Evolutionary conservation across 805 yeast genomes (phyloP), one percentile per base, ranked within the genome.

Genomic region (Yarrowia hollandica): DNA sequence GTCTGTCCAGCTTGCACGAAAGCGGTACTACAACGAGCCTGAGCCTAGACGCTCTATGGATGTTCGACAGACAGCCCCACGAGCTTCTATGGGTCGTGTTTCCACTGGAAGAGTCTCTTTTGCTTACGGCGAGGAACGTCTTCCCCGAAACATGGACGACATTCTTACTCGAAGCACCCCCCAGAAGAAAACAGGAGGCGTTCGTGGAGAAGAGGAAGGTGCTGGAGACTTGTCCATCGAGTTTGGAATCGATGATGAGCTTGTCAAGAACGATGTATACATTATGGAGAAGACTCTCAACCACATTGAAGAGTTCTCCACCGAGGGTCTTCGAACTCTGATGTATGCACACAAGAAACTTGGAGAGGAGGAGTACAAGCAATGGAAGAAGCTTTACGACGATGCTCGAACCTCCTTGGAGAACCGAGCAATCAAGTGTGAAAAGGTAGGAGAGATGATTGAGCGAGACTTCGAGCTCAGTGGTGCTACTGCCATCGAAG

Each of bases 401-500:
- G 82, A 77, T 14, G 99, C 99, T 0, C 85, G 88, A 65, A 83
- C 90, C 0, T 81, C 96, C 1, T 72, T 92, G 41, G 77, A 73
- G 1, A 80, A 90, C 64, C 81, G 99, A 50, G 77, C 83, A 4
- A 72, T 75, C 44, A 77, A 82, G 64, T 82, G 91, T 39, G 96
- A 88, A 63, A 75, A 74, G 23, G 82, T 84, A 3, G 98, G 97
- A 18, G 86, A 79, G 46, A 69, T 76, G 52, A 75, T 94, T 59
- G 99, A 94, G 71, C 72, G 70, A 10, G 77, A 79, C n/a, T 74
- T 92, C 34, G 83, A 79, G 59, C 73, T 94, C 7, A 70, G 85
- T 8, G 99, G 99, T 5, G 97, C 96, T 3, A 90, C 97, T 4
- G 99, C 98, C 0, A 94, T 94, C 62, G 99, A 94, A 69, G 99